Percentiles rank a stretch among this genome's conserved stretches.
Evolutionary conservation across 1,284 basidiomycete species (phyloP).

Genomic region (Pisolithus thermaeus): DNA sequence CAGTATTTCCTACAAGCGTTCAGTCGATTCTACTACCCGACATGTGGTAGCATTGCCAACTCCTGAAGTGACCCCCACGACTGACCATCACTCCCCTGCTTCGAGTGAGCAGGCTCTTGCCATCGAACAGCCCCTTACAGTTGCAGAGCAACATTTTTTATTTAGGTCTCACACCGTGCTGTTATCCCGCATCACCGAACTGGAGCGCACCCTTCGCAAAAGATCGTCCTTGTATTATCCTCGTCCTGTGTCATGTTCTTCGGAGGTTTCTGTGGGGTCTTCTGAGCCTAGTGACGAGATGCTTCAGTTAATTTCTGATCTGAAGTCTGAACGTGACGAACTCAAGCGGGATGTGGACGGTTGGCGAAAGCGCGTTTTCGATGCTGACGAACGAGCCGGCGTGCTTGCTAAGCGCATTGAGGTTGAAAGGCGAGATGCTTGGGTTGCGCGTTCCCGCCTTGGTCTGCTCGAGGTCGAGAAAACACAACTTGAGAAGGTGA

Average conservation of each 20-base stretch:
- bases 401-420: conserved; percentile 61
- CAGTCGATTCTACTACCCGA: conserved; percentile 52
- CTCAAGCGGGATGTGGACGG: conserved; percentile 72
- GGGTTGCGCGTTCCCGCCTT: conserved; percentile 64
- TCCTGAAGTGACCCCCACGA: conserved; percentile 45
- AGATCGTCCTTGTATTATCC: conserved; percentile 40
- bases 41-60: conserved; percentile 10
- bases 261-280: conserved; percentile 37
- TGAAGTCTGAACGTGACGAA: conserved; percentile 75
- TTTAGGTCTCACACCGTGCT: conserved; percentile 75
- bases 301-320: conserved; percentile 63
- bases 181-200: conserved; percentile 69
- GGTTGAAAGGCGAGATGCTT: conserved; percentile 64
- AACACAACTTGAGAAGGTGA: conserved; percentile 40
- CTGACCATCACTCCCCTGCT: conserved; percentile 41
- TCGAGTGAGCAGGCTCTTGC: conserved; percentile 32
- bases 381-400: conserved; percentile 57
- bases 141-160: conserved; percentile 75
- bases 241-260: conserved; percentile 48
- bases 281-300: conserved; percentile 65
- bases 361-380: conserved; percentile 63
- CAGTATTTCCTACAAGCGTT: conserved; percentile 69
- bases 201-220: conserved; percentile 61
- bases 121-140: conserved; percentile 45
- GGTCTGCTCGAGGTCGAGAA: conserved; percentile 65